phyloP scores from a whole-genome alignment of 306 rosid genomes.

The Acacia crassicarpa region DNA sequence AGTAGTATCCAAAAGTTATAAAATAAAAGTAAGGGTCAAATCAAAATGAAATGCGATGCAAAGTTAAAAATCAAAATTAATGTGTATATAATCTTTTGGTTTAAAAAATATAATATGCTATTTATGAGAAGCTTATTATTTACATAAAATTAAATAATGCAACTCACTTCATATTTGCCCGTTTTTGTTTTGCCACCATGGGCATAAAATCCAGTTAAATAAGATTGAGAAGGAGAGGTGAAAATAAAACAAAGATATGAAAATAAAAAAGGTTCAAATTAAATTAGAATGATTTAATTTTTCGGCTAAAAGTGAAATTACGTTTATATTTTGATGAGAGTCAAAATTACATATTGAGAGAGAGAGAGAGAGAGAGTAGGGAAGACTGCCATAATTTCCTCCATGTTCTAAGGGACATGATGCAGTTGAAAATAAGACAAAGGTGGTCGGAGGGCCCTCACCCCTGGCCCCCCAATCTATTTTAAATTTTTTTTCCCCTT shows the following conservation, averaged over 20 bases:
- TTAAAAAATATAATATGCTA: too few species aligned
- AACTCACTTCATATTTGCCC: background rate
- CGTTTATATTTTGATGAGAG: background rate
- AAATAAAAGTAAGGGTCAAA: background rate
- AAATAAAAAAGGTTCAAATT: background rate
- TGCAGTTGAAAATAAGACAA: constrained; percentile 60
- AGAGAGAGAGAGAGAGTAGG: constrained; percentile 30
- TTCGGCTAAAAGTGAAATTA: background rate
- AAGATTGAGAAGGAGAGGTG: background rate
- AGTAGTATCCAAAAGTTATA: background rate
- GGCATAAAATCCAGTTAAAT: background rate
- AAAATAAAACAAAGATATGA: background rate
- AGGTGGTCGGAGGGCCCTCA: constrained; percentile 56
- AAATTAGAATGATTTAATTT: background rate
- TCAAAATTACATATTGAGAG: background rate
- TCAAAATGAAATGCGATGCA: background rate
- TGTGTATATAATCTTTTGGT: background rate
- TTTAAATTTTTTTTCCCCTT: background rate
- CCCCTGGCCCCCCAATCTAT: constrained; percentile 10
- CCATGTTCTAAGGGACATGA: constrained; percentile 84
- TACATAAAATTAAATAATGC: too few species aligned
- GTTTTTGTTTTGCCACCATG: background rate
- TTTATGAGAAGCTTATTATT: background rate
- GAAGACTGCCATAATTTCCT: constrained; percentile 78
- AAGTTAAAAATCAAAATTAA: too few species aligned